Evolutionary conservation across 2,329 filamentous ascomycete species (phyloP), one percentile per base, ranked within the genome.

Genomic region (Knoxdaviesia proteae): DNA sequence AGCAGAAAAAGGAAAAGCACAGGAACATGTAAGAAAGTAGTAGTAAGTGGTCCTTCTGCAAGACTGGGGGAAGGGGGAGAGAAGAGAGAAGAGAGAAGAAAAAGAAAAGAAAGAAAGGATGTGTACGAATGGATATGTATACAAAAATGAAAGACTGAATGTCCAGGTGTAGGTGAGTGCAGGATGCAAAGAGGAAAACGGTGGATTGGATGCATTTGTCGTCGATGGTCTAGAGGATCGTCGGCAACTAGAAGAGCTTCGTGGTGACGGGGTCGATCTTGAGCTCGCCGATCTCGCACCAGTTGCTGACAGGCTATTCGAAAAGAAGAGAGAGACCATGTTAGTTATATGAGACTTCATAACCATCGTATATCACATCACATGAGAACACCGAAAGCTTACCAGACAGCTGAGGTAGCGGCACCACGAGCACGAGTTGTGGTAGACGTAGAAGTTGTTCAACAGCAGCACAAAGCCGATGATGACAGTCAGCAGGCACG

Each of bases 351-450:
- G 11, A 2, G 20, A 20, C 20, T 10, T n/a, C 6, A 11, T 38
- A 29, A 31, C 7, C 4, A 38, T 11, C 31, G 34, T 6, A 36
- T 7, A 32, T 33, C 5, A 36, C 31, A 29, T 39, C 32, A 11
- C 8, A 5, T 7, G 33, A 39, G n/a, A 7, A 44, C 33, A 32
- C 4, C 20, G 7, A 37, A 39, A 45, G 78, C 84, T 73, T 65
- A 90, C 84, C 62, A 98, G 62, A 56, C 90, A 98, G 57, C 81
- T 92, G 51, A 98, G 61, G 54, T 93, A 90, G 64, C 92, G 90
- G 67, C 90, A 98, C 90, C 90, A 98, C 7, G 62, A 67, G 58
- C 90, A 98, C 32, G 71, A 77, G 40, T 75, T 74, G 46, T 72
- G 70, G 57, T 79, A 77, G 48, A 72, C 72, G 61, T 96, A 96